Evolutionary conservation across 1,139 yeast genomes (phyloP).

Genomic region (Candida neerlandica): DNA sequence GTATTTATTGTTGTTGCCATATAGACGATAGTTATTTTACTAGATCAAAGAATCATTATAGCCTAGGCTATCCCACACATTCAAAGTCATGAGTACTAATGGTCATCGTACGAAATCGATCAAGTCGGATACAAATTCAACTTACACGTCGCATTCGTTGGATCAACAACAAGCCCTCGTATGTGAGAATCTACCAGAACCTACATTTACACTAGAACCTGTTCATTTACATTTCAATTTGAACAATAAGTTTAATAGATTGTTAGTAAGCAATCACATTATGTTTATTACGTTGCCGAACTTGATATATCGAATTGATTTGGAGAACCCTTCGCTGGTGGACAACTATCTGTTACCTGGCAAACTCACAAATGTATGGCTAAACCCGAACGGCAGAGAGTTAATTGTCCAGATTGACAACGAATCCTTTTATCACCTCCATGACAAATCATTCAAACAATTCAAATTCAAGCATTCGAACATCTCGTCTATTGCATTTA

Average conservation of each 20-base stretch:
- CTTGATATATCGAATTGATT: slow-evolving; percentile 34
- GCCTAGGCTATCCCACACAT: neutral
- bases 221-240: slow-evolving; percentile 47
- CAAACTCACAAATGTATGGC: slow-evolving; percentile 35
- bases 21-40: neutral
- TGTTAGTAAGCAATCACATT: slow-evolving; percentile 33
- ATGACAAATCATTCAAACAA: slow-evolving; percentile 35
- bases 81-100: neutral
- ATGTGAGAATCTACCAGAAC: slow-evolving; percentile 20
- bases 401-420: slow-evolving; percentile 33
- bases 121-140: slow-evolving; percentile 9
- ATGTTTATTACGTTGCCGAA: slow-evolving; percentile 36
- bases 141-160: slow-evolving; percentile 16
- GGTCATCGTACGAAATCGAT: slow-evolving; percentile 4
- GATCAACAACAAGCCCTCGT: slow-evolving; percentile 17
- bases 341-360: slow-evolving; percentile 29
- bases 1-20: too few relatives aligned
- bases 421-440: slow-evolving; percentile 29
- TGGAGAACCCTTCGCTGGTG: slow-evolving; percentile 41
- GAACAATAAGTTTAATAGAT: slow-evolving; percentile 25
- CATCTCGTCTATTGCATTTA: slow-evolving; percentile 30
- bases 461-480: slow-evolving; percentile 35
- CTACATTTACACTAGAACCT: slow-evolving; percentile 39
- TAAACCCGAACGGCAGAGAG: slow-evolving; percentile 42
- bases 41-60: neutral